Base-by-base conservation (phyloP, 192 early-diverging fungal genomes). In the Coemansia sp. region DNA sequence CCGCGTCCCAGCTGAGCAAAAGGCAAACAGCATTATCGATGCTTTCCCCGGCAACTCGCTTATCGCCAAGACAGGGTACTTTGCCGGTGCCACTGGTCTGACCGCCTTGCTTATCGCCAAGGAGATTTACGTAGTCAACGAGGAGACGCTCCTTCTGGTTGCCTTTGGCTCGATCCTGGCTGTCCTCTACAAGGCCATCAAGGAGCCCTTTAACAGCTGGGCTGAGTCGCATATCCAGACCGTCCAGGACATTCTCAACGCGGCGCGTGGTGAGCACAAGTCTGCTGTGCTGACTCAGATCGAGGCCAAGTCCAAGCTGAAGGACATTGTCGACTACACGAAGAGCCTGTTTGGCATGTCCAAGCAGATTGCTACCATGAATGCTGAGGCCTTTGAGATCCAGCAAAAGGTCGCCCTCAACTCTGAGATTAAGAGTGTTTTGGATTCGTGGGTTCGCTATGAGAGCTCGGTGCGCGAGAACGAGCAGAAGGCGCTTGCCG, bases 381-480 rank as follows among this genome's bases (percentile, higher is more conserved):
- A 97, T 76, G 95, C 95, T 38, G 90, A 96, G 82, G 90, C 94
- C 46, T 98, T 93, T 74, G 91, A 93, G 84, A 86, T 97, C 49
- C 94, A 98, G 91, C 97, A 98, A 79, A 89, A 89, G 68, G 91
- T 90, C 27, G 85, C 87, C 58, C 86, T 93, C 71, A 87, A 89
- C 61, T 19, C 74, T 29, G 95, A 98, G 83, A 87, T 94, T 71
- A 96, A 96, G 89, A 54, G 82, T 19, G 89, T 92, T 58, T 86
- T 98, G 22, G 97, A 98, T 85, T 92, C 92, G 38, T 98, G 97
- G 97, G 95, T 97, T 41, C 95, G 97, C 69, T 93, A 98, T 73
- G 97, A 98, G 84, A 87, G 90, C 65, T 86, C 84, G 27, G 88
- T 98, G 62, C 94, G 97, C 83, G 97, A 97, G 78, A 88, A 85